Evolutionary conservation across 257 asterid genomes (phyloP).

Genomic region (Primulina huaijiensis): DNA sequence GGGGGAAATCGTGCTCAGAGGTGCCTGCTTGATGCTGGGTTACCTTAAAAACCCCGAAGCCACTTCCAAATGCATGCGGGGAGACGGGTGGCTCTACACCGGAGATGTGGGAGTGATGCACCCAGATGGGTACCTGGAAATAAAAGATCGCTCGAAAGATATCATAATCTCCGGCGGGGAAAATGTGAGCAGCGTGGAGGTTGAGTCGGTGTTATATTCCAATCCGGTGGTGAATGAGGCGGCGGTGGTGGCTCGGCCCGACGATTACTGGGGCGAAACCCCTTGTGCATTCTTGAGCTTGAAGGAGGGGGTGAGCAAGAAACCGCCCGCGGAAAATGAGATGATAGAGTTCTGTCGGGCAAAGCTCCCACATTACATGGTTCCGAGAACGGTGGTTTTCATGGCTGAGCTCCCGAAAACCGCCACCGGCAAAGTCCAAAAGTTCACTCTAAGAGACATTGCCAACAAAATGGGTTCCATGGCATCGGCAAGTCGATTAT

Average conservation of each 20-base stretch:
- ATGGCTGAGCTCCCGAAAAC: conserved; percentile 67
- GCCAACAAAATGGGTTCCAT: conserved; percentile 42
- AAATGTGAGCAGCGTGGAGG: conserved; percentile 80
- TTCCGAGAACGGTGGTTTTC: conserved; percentile 68
- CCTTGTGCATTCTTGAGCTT: conserved; percentile 74
- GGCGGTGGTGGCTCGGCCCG: conserved; percentile 85
- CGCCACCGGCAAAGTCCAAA: conserved; percentile 68
- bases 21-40: conserved; percentile 65
- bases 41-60: conserved; percentile 56
- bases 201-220: conserved; percentile 63
- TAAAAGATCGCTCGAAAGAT: conserved; percentile 70
- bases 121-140: conserved; percentile 67
- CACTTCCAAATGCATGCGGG: conserved; percentile 43
- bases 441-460: conserved; percentile 43
- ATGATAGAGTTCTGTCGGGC: conserved; percentile 51
- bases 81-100: conserved; percentile 66
- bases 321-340: conserved; percentile 45
- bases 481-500: conserved; percentile 41
- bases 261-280: conserved; percentile 77
- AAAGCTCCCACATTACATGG: conserved; percentile 67
- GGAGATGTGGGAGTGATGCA: conserved; percentile 82
- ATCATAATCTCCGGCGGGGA: conserved; percentile 72
- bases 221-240: conserved; percentile 65
- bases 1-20: conserved; percentile 65
- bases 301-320: conserved; percentile 30